Conservation (phyloP, 768 basidiomycete species). For the Leccinum boreale region DNA sequence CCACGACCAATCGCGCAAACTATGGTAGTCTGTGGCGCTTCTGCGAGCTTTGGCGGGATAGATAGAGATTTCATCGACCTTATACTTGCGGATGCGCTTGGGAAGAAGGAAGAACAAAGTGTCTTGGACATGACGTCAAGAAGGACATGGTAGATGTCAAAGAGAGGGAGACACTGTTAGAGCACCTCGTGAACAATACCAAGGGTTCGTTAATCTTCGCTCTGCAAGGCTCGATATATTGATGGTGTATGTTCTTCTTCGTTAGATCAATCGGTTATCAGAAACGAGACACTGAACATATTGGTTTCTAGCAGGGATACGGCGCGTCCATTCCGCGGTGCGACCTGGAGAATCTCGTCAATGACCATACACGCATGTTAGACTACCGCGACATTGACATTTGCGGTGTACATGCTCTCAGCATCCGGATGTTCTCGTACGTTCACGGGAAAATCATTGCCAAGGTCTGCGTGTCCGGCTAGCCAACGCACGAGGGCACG, state of each 20-base stretch:
- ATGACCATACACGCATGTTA: background rate
- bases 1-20: conserved; percentile 30
- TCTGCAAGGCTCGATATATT: background rate
- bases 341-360: background rate
- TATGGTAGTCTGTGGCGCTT: conserved; percentile 45
- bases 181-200: conserved; percentile 53
- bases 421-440: conserved; percentile 44
- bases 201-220: conserved; percentile 37
- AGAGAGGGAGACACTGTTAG: conserved; percentile 46
- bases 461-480: conserved; percentile 45
- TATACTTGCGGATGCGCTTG: conserved; percentile 41
- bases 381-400: conserved; percentile 36
- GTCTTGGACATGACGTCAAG: conserved; percentile 2
- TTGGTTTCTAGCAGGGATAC: conserved; percentile 43
- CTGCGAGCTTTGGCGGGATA: conserved; percentile 42
- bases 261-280: conserved; percentile 22
- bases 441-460: conserved; percentile 54
- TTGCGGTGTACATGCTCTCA: conserved; percentile 42
- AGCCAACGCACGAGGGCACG: conserved; percentile 56
- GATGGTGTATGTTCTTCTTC: background rate
- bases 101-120: conserved; percentile 28
- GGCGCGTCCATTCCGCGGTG: conserved; percentile 14
- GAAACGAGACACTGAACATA: conserved; percentile 28
- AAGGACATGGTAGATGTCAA: conserved; percentile 24
- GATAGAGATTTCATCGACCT: conserved; percentile 43